A percentile compares a stretch with the other conserved stretches of the same genome.
Conservation (phyloP, 768 basidiomycete species). For the Brasilioporus rufonigricans region DNA sequence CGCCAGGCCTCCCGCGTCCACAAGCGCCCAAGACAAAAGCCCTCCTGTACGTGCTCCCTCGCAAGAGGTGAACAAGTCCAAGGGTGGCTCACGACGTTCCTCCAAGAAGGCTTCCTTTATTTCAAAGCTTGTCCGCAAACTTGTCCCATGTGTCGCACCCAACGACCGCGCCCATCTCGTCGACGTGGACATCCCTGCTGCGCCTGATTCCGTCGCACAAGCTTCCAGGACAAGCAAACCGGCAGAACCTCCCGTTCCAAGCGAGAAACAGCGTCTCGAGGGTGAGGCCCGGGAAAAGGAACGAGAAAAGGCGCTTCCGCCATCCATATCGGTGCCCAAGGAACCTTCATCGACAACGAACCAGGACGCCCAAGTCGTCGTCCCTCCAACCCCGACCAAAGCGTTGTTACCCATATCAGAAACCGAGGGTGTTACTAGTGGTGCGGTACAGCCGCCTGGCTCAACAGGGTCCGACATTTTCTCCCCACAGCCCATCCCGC, state of each 20-base stretch:
- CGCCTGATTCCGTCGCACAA: constrained; percentile 16
- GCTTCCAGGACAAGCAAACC: constrained; percentile 20
- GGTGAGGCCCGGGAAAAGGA: constrained; percentile 32
- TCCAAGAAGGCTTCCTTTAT: constrained; percentile 53
- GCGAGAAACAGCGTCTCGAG: constrained; percentile 29
- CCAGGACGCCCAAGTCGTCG: constrained; percentile 38
- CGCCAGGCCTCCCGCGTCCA: constrained; percentile 14
- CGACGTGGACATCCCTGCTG: constrained; percentile 37
- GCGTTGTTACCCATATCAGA: constrained; percentile 58
- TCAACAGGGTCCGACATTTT: constrained; percentile 53
- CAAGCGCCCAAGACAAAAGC: constrained; percentile 26
- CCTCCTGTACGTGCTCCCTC: constrained; percentile 35
- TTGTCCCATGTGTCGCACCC: constrained; percentile 67
- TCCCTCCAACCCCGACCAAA: constrained; percentile 50
- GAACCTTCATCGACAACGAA: constrained; percentile 18
- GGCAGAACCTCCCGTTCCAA: constrained; percentile 19
- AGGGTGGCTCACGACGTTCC: constrained; percentile 33
- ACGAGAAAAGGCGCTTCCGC: constrained; percentile 34
- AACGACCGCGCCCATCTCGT: constrained; percentile 44
- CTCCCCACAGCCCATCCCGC: constrained; percentile 26
- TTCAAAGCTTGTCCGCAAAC: constrained; percentile 55
- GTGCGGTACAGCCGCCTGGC: constrained; percentile 88
- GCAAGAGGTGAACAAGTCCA: constrained; percentile 34
- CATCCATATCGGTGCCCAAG: constrained; percentile 20
- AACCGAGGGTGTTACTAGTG: constrained; percentile 87